Percentiles rank a stretch among this genome's conserved stretches.
Conservation (phyloP, 129 eudicot species). For the Centrapalus pauciflorus region DNA sequence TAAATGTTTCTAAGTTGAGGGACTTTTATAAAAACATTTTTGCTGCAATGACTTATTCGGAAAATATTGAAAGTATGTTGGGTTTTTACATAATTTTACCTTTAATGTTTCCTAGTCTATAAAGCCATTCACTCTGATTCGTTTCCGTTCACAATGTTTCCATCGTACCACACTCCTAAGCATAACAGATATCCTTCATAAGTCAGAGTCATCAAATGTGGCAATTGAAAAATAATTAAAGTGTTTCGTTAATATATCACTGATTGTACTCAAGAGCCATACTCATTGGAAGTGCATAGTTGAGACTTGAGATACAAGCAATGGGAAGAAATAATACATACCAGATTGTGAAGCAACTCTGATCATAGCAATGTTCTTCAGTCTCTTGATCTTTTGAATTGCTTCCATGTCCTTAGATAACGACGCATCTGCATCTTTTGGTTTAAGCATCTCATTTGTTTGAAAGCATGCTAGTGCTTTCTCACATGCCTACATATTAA, state of each 20-base stretch:
- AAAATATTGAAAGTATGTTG: too few relatives aligned
- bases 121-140: too few relatives aligned
- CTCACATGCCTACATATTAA: constrained; percentile 79
- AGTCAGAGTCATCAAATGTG: not conserved
- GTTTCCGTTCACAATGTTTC: too few relatives aligned
- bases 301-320: not conserved
- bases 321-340: constrained; percentile 15
- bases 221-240: not conserved
- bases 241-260: not conserved
- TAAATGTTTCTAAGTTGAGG: too few relatives aligned
- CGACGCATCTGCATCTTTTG: constrained; percentile 21
- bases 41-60: too few relatives aligned
- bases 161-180: too few relatives aligned
- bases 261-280: not conserved
- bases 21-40: too few relatives aligned
- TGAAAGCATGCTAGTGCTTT: constrained; percentile 50
- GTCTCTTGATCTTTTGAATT: constrained; percentile 42
- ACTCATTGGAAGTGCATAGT: not conserved
- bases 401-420: constrained; percentile 24
- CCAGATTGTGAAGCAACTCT: constrained; percentile 69
- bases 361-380: constrained; percentile 50
- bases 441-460: constrained; percentile 10
- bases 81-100: too few relatives aligned
- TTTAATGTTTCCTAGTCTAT: too few relatives aligned
- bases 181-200: not conserved